These are phyloP conservation scores for Sporothrix phasma DNA, from an alignment of 2,329 filamentous ascomycete species.

Conservation along the genomic window DNA sequence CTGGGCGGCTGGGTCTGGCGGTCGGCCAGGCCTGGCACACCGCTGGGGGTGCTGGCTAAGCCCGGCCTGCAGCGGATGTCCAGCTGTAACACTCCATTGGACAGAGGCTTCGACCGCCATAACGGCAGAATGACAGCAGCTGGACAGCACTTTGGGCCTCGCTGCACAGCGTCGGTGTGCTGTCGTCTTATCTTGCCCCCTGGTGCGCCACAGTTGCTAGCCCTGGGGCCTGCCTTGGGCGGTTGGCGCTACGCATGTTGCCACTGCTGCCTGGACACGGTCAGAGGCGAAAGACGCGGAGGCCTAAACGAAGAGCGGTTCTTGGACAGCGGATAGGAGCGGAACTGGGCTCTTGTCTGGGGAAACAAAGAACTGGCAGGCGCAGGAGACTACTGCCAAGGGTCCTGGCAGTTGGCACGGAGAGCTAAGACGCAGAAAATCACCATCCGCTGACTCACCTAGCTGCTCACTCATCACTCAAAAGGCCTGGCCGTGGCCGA, in stretches of 20 bases:
- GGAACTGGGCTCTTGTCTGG: not conserved
- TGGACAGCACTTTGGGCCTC: not conserved
- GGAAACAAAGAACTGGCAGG: not conserved
- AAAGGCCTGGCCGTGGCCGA: conserved; percentile 5
- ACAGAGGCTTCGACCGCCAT: not conserved
- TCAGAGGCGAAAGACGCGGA: no score
- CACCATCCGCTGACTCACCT: conserved; percentile 1
- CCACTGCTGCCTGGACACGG: not conserved
- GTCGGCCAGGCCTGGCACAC: not conserved
- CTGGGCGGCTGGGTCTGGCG: not conserved
- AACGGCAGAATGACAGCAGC: not conserved
- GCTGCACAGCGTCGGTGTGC: not conserved
- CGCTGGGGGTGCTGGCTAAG: not conserved
- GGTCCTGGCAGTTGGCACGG: not conserved
- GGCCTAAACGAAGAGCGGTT: no score
- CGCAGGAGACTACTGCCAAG: not conserved
- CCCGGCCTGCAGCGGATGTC: not conserved
- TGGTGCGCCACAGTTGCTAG: not conserved
- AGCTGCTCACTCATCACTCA: conserved; percentile 8
- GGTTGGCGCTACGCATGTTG: not conserved
- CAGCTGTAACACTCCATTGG: conserved; percentile 1
- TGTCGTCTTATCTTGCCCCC: conserved; percentile 3
- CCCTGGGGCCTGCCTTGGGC: conserved; percentile 2
- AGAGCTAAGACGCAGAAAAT: not conserved
- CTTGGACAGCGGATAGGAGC: not conserved